These are phyloP conservation scores for Eucalyptus fibrosa DNA, from an alignment of 345 rosid genomes.

Conservation along the genomic window DNA sequence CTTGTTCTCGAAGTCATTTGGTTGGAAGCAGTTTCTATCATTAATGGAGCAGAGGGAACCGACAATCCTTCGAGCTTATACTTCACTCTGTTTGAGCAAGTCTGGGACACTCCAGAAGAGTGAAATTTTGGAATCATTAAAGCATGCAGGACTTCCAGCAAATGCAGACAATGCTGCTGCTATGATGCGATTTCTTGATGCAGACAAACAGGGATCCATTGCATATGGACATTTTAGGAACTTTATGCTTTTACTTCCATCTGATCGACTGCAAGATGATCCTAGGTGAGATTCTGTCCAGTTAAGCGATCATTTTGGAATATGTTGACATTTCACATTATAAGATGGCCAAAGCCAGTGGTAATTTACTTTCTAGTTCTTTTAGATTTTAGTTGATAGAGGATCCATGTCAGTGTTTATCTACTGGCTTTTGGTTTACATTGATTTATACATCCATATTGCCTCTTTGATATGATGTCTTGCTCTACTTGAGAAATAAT, in stretches of 20 bases:
- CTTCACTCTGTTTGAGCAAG: constrained; percentile 86
- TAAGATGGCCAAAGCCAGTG: not conserved
- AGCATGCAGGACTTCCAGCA: constrained; percentile 90
- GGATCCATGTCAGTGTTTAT: not conserved
- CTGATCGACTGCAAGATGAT: constrained; percentile 90
- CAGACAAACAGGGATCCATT: constrained; percentile 83
- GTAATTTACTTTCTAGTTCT: not conserved
- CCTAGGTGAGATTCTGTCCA: constrained; percentile 47
- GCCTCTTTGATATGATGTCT: not conserved
- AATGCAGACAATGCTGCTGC: constrained; percentile 94
- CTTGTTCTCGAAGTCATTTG: constrained; percentile 85
- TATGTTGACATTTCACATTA: not conserved
- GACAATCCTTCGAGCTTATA: constrained; percentile 94
- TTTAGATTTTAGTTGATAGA: not conserved
- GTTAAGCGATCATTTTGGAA: not conserved
- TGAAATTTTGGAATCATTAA: constrained; percentile 81
- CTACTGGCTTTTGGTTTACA: not conserved
- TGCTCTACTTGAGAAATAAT: not conserved
- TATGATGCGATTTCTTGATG: constrained; percentile 92
- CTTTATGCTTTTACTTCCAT: constrained; percentile 92
- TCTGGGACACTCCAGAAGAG: constrained; percentile 96
- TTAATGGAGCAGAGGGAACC: constrained; percentile 99
- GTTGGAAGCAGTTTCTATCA: constrained; percentile 96
- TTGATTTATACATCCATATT: not conserved
- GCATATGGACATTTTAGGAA: constrained; percentile 96